phyloP scores from a whole-genome alignment of 139 green algal species.

The Yamagishiella unicocca region DNA sequence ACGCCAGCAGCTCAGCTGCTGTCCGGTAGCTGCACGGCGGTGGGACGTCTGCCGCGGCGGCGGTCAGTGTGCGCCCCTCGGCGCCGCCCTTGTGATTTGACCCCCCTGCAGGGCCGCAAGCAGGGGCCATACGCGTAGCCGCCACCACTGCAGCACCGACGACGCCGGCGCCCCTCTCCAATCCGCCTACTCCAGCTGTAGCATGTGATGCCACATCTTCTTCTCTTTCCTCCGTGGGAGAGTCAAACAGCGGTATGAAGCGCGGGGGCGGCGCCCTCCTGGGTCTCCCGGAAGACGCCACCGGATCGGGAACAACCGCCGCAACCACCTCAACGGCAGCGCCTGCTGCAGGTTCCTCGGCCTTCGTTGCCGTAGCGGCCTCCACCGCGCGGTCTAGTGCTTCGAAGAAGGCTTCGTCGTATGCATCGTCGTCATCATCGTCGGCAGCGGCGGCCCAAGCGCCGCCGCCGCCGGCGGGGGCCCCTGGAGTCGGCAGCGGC shows the following conservation, averaged over 20 bases:
- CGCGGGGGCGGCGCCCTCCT: background rate
- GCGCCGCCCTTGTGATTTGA: no score
- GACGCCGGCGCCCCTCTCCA: background rate
- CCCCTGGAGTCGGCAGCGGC: background rate
- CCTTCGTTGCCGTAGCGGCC: background rate
- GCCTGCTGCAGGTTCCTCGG: background rate
- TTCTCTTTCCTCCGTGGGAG: background rate
- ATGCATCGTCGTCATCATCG: constrained; percentile 17
- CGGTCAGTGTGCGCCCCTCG: no score
- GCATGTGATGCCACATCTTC: no score
- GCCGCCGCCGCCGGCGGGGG: background rate
- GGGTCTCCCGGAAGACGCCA: background rate
- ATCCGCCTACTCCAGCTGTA: background rate
- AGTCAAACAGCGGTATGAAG: background rate
- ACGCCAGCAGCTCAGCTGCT: constrained; percentile 3
- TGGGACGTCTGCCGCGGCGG: no score
- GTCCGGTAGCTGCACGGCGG: background rate
- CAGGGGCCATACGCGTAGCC: background rate
- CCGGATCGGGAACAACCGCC: background rate
- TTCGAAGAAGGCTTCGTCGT: constrained; percentile 25
- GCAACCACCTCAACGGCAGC: background rate
- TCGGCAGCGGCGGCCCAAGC: background rate
- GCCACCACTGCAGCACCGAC: background rate
- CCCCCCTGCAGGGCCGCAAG: no score
- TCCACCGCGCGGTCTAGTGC: constrained; percentile 21